Conservation (phyloP, 1,284 basidiomycete genomes). For the Melampsora americana region DNA sequence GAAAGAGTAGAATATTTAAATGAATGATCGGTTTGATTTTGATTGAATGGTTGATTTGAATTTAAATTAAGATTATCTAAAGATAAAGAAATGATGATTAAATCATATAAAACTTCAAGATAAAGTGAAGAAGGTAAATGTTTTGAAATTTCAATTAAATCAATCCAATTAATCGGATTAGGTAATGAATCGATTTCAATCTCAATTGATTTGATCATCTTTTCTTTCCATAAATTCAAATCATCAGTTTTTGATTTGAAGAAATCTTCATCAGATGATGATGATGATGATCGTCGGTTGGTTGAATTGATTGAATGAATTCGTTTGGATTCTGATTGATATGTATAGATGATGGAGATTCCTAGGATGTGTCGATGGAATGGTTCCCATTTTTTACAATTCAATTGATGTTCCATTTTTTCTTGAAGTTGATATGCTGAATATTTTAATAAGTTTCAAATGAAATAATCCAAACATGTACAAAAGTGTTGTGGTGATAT, state of each 20-base stretch:
- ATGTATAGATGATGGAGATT: not conserved
- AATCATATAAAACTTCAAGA: slow-evolving; percentile 39
- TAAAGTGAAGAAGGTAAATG: slow-evolving; percentile 24
- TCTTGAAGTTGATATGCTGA: no score
- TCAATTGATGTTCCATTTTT: not conserved
- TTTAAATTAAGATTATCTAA: not conserved
- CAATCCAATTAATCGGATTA: not conserved
- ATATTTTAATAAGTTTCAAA: no score
- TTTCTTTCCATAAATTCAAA: slow-evolving; percentile 8
- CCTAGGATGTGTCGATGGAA: slow-evolving; percentile 19
- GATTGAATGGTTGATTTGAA: no score
- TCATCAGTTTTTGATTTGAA: not conserved
- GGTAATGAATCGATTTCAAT: slow-evolving; percentile 18
- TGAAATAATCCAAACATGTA: no score
- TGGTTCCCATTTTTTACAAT: slow-evolving; percentile 14
- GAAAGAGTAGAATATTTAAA: slow-evolving; percentile 29
- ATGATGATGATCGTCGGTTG: not conserved
- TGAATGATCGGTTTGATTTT: not conserved
- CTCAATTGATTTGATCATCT: slow-evolving; percentile 4
- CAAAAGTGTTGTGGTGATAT: no score
- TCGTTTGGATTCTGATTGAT: no score
- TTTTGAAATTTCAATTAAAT: slow-evolving; percentile 11
- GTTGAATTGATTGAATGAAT: not conserved
- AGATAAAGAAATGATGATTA: slow-evolving; percentile 30
- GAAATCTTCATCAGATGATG: slow-evolving; percentile 28